Percentiles rank a stretch among this genome's conserved stretches.
Conservation (phyloP, 2,329 filamentous ascomycete genomes). For the Metarhizium brunneum region DNA sequence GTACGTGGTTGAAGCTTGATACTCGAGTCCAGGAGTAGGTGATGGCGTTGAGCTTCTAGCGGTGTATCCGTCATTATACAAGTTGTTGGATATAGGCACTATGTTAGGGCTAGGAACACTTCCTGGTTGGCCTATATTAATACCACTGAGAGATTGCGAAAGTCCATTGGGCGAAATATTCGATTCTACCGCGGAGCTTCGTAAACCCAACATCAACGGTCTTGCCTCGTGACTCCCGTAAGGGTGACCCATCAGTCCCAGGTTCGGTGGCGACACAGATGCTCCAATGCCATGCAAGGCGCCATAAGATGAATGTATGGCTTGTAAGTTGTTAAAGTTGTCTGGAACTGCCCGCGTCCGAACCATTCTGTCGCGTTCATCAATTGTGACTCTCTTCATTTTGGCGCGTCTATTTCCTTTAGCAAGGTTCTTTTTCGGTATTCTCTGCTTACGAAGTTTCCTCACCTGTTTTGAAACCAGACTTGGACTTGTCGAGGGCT, state of each 20-base stretch:
- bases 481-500: conserved; percentile 92
- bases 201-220: conserved; percentile 59
- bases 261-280: conserved; percentile 33
- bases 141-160: conserved; percentile 56
- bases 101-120: conserved; percentile 44
- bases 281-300: conserved; percentile 45
- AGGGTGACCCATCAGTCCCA: conserved; percentile 35
- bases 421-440: conserved; percentile 9
- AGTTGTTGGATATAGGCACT: conserved; percentile 47
- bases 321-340: conserved; percentile 61
- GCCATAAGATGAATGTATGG: conserved; percentile 58
- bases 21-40: conserved; percentile 29
- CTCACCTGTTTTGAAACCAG: conserved; percentile 96
- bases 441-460: neutral
- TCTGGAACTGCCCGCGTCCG: conserved; percentile 64
- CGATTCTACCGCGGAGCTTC: conserved; percentile 53
- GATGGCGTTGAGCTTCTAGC: conserved; percentile 38
- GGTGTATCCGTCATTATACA: conserved; percentile 44
- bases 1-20: neutral
- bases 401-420: conserved; percentile 48
- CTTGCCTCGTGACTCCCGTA: conserved; percentile 55
- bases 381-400: conserved; percentile 61
- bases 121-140: conserved; percentile 51
- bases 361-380: conserved; percentile 62
- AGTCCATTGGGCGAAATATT: conserved; percentile 59